Evolutionary conservation across 495 filamentous ascomycete species (phyloP).

Genomic region (Parachaetomium inaequale): DNA sequence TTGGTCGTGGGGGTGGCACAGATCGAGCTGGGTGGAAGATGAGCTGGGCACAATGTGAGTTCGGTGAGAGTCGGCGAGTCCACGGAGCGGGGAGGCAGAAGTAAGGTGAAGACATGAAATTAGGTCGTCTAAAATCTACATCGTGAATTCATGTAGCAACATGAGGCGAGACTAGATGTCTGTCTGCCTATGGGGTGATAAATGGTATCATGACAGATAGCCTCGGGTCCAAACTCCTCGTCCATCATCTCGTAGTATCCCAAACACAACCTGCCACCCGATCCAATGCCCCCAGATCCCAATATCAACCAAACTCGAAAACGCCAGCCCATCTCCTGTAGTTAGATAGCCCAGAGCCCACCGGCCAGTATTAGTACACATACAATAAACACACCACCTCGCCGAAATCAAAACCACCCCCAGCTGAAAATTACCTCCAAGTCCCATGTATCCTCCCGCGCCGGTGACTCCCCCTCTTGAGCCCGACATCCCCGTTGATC

Average conservation of each 20-base stretch:
- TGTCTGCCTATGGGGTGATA: conserved; percentile 1
- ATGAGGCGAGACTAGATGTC: background rate
- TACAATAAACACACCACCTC: background rate
- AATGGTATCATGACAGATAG: background rate
- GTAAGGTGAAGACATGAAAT: background rate
- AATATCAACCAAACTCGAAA: background rate
- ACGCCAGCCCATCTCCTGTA: conserved; percentile 5
- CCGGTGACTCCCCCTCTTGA: conserved; percentile 45
- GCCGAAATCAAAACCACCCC: background rate
- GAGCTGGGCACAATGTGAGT: background rate
- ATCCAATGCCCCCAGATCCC: too few relatives aligned
- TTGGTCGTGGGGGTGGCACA: background rate
- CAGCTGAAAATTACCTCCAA: conserved; percentile 48
- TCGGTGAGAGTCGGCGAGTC: background rate
- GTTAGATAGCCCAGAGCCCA: background rate
- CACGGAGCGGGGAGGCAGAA: background rate
- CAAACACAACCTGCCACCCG: background rate
- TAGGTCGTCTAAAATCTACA: conserved; percentile 1
- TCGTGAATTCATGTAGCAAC: conserved; percentile 2
- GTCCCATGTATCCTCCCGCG: conserved; percentile 49
- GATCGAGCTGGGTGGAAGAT: background rate
- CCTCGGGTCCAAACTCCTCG: conserved; percentile 2
- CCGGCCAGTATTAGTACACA: background rate
- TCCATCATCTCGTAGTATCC: background rate
- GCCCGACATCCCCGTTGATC: conserved; percentile 57